These are phyloP conservation scores for Penicillium sp. DNA, from an alignment of 2,329 filamentous ascomycete species.

Conservation along the genomic window DNA sequence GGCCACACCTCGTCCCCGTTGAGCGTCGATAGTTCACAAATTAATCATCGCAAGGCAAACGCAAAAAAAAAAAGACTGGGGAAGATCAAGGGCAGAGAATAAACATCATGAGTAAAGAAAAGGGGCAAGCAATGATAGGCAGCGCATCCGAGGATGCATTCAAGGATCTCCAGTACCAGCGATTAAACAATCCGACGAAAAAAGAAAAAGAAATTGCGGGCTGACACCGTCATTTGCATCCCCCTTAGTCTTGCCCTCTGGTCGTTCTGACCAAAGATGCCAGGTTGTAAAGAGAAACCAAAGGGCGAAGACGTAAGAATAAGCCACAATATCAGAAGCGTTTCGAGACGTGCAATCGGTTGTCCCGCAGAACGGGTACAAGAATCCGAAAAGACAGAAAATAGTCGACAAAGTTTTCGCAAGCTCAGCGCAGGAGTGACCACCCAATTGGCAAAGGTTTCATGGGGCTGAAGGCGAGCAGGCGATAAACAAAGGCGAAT, in stretches of 20 bases:
- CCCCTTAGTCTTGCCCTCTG: conserved; percentile 31
- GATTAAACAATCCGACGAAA: conserved; percentile 18
- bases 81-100: conserved; percentile 13
- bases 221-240: conserved; percentile 35
- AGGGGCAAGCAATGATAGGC: conserved; percentile 10
- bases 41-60: conserved; percentile 14
- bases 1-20: conserved; percentile 32
- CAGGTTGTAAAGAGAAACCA: conserved; percentile 24
- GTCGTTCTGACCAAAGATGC: conserved; percentile 13
- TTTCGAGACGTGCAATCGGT: conserved; percentile 31
- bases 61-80: conserved; percentile 9
- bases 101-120: conserved; percentile 11
- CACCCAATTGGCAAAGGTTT: conserved; percentile 8
- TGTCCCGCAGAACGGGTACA: conserved; percentile 22
- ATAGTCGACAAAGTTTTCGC: conserved; percentile 14
- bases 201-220: conserved; percentile 17
- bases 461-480: conserved; percentile 16
- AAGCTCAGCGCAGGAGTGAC: conserved; percentile 14
- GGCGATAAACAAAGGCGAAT: conserved; percentile 28
- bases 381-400: conserved; percentile 14
- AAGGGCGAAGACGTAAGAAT: conserved; percentile 33
- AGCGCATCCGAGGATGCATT: conserved; percentile 19
- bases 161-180: conserved; percentile 21
- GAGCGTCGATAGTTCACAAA: conserved; percentile 31
- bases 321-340: conserved; percentile 35